Evolutionary conservation across 1,284 basidiomycete species (phyloP).

Genomic region (Leccinum fallax): DNA sequence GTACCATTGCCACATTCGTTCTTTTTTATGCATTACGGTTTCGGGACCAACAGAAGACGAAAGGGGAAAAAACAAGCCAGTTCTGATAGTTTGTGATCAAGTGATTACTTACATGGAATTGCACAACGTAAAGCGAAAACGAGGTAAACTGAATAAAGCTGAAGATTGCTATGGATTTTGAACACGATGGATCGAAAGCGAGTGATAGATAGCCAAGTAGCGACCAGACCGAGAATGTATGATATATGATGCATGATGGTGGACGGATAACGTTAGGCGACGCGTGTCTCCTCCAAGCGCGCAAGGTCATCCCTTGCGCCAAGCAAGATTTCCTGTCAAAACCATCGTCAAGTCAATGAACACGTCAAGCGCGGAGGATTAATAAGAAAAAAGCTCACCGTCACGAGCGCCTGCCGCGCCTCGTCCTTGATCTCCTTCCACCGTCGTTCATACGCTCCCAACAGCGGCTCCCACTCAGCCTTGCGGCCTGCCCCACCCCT

Average conservation of each 20-base stretch:
- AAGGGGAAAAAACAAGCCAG: neutral
- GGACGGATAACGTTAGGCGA: slow-evolving; percentile 8
- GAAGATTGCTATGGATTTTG: neutral
- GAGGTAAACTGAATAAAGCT: neutral
- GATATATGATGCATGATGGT: neutral
- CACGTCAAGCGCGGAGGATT: neutral
- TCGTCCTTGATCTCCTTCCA: slow-evolving; percentile 70
- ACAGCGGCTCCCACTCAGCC: slow-evolving; percentile 51
- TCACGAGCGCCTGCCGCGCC: slow-evolving; percentile 56
- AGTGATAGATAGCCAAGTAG: neutral
- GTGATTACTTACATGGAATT: slow-evolving; percentile 1
- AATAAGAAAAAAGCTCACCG: slow-evolving; percentile 38
- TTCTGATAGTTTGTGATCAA: neutral
- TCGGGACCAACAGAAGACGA: neutral
- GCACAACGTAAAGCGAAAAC: neutral
- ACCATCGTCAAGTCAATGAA: slow-evolving; percentile 3
- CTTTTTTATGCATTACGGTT: neutral
- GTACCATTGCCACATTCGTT: neutral
- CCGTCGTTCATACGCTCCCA: slow-evolving; percentile 54
- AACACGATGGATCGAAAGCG: neutral
- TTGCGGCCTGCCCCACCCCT: slow-evolving; percentile 45
- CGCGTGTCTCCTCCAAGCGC: slow-evolving; percentile 39
- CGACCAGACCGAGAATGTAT: neutral
- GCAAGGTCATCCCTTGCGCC: slow-evolving; percentile 49
- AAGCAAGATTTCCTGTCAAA: slow-evolving; percentile 46